A percentile compares a stretch with the other conserved stretches of the same genome.
These are phyloP conservation scores for Naganishia vishniacii DNA, from an alignment of 768 basidiomycete genomes.

Conservation along the genomic window DNA sequence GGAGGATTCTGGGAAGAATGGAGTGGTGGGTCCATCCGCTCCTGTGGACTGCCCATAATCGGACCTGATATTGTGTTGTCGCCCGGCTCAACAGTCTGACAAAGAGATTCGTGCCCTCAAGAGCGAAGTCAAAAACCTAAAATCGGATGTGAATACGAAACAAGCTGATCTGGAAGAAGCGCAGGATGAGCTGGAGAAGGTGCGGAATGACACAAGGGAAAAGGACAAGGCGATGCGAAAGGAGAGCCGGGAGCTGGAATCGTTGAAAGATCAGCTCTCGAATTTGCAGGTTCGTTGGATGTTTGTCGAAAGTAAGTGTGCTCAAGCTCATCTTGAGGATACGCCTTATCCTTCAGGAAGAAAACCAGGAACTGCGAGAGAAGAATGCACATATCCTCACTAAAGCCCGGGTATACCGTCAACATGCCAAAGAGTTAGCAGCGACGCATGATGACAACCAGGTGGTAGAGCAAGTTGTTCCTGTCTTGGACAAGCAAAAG, in stretches of 20 bases:
- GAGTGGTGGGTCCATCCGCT: background rate
- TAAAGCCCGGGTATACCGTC: slow-evolving; percentile 10
- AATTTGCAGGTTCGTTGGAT: background rate
- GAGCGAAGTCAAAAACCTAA: background rate
- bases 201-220: background rate
- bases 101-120: slow-evolving; percentile 13
- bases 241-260: slow-evolving; percentile 8
- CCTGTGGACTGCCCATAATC: background rate
- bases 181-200: slow-evolving; percentile 12
- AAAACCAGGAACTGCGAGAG: slow-evolving; percentile 9
- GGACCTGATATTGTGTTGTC: background rate
- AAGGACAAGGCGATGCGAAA: slow-evolving; percentile 7
- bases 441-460: background rate
- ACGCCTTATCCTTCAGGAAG: background rate
- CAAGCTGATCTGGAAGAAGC: slow-evolving; percentile 12
- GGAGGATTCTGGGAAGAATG: slow-evolving; percentile 4
- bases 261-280: background rate
- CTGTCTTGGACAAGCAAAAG: background rate
- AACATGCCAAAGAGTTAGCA: slow-evolving; percentile 13
- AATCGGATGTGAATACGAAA: background rate
- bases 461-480: background rate
- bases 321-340: background rate
- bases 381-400: slow-evolving; percentile 16
- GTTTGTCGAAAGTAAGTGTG: background rate
- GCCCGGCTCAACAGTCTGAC: background rate